Evolutionary conservation across 2,329 filamentous ascomycete genomes (phyloP).

Genomic region (Talaromyces piceae): DNA sequence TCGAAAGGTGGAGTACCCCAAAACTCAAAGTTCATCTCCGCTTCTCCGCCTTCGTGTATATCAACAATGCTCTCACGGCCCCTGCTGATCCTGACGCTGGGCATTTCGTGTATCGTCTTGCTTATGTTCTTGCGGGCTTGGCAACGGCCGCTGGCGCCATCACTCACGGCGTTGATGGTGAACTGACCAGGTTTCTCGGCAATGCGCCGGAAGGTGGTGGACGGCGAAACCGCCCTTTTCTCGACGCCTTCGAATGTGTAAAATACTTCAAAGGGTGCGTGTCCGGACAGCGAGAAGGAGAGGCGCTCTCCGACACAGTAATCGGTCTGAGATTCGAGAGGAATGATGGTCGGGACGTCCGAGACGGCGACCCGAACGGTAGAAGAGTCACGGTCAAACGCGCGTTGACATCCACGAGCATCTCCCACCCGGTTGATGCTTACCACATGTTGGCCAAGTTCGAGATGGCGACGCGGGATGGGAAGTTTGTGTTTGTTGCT

Average conservation of each 20-base stretch:
- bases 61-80: slow-evolving; percentile 75
- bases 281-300: slow-evolving; percentile 82
- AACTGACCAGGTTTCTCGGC: slow-evolving; percentile 88
- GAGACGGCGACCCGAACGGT: slow-evolving; percentile 87
- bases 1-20: slow-evolving; percentile 94
- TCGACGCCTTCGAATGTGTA: slow-evolving; percentile 78
- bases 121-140: slow-evolving; percentile 68
- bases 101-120: slow-evolving; percentile 85
- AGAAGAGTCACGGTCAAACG: slow-evolving; percentile 61
- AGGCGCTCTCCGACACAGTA: slow-evolving; percentile 96
- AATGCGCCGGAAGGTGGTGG: slow-evolving; percentile 83
- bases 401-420: slow-evolving; percentile 74
- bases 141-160: slow-evolving; percentile 76
- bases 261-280: slow-evolving; percentile 83
- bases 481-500: slow-evolving; percentile 68
- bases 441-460: slow-evolving; percentile 81
- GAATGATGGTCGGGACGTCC: slow-evolving; percentile 83
- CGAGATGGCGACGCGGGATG: slow-evolving; percentile 76
- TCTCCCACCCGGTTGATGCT: slow-evolving; percentile 87
- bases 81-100: slow-evolving; percentile 81
- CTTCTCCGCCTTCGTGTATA: slow-evolving; percentile 93
- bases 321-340: slow-evolving; percentile 74
- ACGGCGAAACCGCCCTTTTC: slow-evolving; percentile 64
- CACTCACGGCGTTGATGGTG: slow-evolving; percentile 75
- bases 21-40: slow-evolving; percentile 91